These are phyloP conservation scores for Aspergillus persii DNA, from an alignment of 2,329 filamentous ascomycete genomes.

Conservation along the genomic window DNA sequence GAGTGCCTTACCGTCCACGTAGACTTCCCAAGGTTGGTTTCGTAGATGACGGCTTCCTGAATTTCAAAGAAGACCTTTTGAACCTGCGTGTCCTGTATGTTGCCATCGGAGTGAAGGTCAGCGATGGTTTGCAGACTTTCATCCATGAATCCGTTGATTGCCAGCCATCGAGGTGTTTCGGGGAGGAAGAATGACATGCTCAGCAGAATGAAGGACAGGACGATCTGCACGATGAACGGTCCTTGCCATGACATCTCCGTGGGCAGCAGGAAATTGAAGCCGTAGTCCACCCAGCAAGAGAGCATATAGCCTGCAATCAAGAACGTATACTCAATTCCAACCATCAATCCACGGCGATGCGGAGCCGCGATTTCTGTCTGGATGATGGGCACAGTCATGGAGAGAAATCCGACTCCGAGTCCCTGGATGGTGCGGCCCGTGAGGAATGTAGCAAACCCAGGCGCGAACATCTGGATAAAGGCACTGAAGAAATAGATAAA, in stretches of 20 bases:
- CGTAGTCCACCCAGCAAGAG: slow-evolving; percentile 42
- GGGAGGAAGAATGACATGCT: slow-evolving; percentile 39
- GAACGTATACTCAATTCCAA: slow-evolving; percentile 40
- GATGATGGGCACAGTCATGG: slow-evolving; percentile 38
- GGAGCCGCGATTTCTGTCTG: slow-evolving; percentile 40
- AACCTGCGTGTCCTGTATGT: slow-evolving; percentile 35
- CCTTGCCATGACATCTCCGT: slow-evolving; percentile 32
- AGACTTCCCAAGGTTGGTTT: slow-evolving; percentile 34
- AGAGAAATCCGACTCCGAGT: slow-evolving; percentile 35
- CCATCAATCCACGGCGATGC: slow-evolving; percentile 38
- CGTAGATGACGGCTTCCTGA: slow-evolving; percentile 39
- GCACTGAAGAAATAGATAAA: slow-evolving; percentile 39
- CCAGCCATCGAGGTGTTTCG: slow-evolving; percentile 43
- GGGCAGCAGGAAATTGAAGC: slow-evolving; percentile 37
- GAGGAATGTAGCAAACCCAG: slow-evolving; percentile 33
- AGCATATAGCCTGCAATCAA: slow-evolving; percentile 40
- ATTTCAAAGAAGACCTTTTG: slow-evolving; percentile 39
- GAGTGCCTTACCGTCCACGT: slow-evolving; percentile 27
- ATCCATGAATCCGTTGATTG: slow-evolving; percentile 40
- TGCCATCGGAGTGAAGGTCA: slow-evolving; percentile 38
- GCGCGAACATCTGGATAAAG: slow-evolving; percentile 39
- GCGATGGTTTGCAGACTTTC: slow-evolving; percentile 43
- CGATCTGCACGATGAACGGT: slow-evolving; percentile 33
- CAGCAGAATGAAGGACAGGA: slow-evolving; percentile 32
- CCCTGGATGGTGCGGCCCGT: slow-evolving; percentile 36